A percentile compares a stretch with the other conserved stretches of the same genome.
These are phyloP conservation scores for Hymenoscyphus infarciens DNA, from an alignment of 2,329 filamentous ascomycete species.

Conservation along the genomic window DNA sequence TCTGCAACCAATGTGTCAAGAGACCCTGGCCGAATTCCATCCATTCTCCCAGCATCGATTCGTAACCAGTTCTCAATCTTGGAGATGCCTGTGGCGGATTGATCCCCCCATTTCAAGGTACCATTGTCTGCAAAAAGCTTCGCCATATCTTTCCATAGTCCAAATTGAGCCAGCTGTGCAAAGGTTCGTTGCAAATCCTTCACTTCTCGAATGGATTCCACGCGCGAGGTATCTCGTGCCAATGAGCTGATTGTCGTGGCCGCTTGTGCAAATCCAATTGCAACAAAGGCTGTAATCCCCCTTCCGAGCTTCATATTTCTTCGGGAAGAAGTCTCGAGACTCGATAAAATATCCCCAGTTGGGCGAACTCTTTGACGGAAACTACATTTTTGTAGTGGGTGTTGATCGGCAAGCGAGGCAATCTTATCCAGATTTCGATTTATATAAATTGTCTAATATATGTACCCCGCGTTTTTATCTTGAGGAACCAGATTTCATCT, in stretches of 20 bases:
- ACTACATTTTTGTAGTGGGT: no score
- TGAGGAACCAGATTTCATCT: no score
- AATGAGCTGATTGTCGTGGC: neutral
- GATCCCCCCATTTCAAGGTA: conserved; percentile 3
- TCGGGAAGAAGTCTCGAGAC: no score
- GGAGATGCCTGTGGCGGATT: neutral
- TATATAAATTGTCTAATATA: no score
- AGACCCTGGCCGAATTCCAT: conserved; percentile 8
- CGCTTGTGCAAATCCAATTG: no score
- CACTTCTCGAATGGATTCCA: conserved; percentile 13
- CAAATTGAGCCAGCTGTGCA: conserved; percentile 12
- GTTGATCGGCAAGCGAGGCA: no score
- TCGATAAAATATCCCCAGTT: no score
- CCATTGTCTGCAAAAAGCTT: conserved; percentile 4
- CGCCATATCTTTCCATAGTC: conserved; percentile 7
- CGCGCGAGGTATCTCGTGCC: conserved; percentile 4
- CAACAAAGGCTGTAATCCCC: no score
- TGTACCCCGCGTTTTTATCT: no score
- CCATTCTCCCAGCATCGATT: conserved; percentile 11
- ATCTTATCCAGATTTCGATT: no score
- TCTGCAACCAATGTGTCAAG: conserved; percentile 10
- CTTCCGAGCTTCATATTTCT: no score
- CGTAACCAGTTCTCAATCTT: conserved; percentile 7
- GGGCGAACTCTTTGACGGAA: no score
- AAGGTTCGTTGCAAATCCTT: conserved; percentile 7